These are phyloP conservation scores for Penicillium sp. DNA, from an alignment of 2,329 filamentous ascomycete species.

Conservation along the genomic window DNA sequence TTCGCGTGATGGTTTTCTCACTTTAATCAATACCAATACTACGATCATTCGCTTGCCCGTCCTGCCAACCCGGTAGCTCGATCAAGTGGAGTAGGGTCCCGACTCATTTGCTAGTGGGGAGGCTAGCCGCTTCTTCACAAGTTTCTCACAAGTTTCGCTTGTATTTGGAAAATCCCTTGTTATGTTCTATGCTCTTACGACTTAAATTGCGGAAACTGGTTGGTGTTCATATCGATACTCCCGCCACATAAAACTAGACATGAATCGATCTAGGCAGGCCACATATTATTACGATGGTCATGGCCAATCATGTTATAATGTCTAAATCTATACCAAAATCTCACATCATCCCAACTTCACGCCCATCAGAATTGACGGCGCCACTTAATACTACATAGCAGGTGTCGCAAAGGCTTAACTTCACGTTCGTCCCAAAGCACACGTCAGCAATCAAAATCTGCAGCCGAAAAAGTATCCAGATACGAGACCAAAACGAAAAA, in stretches of 20 bases:
- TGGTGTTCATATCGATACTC: background rate
- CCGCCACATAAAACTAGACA: background rate
- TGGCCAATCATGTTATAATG: background rate
- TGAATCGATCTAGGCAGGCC: background rate
- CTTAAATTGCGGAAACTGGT: background rate
- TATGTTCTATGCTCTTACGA: background rate
- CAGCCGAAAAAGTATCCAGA: background rate
- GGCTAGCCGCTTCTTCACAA: background rate
- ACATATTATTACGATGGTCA: background rate
- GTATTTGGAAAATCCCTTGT: background rate
- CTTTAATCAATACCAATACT: background rate
- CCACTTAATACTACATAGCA: too few relatives aligned
- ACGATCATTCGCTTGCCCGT: background rate
- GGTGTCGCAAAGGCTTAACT: too few relatives aligned
- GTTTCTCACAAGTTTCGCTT: background rate
- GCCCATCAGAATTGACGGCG: too few relatives aligned
- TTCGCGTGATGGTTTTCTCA: background rate
- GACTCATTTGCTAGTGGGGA: background rate
- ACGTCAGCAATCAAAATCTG: background rate
- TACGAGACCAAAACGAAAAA: background rate
- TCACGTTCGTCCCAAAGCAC: too few relatives aligned
- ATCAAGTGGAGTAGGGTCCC: background rate
- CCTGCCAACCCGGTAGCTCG: background rate
- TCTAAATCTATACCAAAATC: background rate
- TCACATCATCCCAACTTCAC: background rate